These are phyloP conservation scores for Lactarius quietus DNA, from an alignment of 768 basidiomycete genomes.

Conservation along the genomic window DNA sequence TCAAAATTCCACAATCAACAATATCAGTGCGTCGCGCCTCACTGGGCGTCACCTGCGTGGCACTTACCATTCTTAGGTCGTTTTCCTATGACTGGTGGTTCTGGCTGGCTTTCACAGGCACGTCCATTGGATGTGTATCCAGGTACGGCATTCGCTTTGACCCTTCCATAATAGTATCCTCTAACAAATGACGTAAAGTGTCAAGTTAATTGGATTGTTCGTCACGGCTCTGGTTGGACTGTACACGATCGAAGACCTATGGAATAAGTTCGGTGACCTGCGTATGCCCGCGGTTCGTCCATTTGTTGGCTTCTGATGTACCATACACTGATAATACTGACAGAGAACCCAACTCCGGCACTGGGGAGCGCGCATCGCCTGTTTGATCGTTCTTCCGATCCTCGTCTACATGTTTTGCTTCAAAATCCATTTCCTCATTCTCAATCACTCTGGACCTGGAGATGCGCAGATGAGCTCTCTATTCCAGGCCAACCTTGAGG, in stretches of 20 bases:
- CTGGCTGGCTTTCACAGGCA: conserved; percentile 91
- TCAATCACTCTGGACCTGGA: conserved; percentile 93
- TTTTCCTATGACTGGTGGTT: conserved; percentile 98
- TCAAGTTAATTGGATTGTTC: conserved; percentile 96
- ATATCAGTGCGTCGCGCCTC: conserved; percentile 61
- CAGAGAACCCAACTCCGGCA: conserved; percentile 87
- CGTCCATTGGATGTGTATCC: conserved; percentile 92
- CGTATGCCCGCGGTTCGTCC: conserved; percentile 79
- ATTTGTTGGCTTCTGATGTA: not conserved
- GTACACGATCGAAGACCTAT: conserved; percentile 96
- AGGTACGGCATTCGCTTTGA: conserved; percentile 47
- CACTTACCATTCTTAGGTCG: conserved; percentile 47
- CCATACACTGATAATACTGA: conserved; percentile 10
- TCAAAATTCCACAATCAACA: conserved; percentile 98
- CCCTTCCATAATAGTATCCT: not conserved
- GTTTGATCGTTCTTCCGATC: conserved; percentile 86
- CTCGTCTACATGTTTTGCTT: conserved; percentile 92
- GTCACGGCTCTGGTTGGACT: conserved; percentile 92
- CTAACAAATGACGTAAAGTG: conserved; percentile 43
- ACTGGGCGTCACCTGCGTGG: not conserved
- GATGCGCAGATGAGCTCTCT: conserved; percentile 98
- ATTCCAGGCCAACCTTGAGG: conserved; percentile 94
- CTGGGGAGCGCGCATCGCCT: conserved; percentile 82
- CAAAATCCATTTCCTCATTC: conserved; percentile 93
- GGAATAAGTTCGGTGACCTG: conserved; percentile 97